phyloP scores from a whole-genome alignment of 176 grass and related monocot species.

The Oryza meyeriana region DNA sequence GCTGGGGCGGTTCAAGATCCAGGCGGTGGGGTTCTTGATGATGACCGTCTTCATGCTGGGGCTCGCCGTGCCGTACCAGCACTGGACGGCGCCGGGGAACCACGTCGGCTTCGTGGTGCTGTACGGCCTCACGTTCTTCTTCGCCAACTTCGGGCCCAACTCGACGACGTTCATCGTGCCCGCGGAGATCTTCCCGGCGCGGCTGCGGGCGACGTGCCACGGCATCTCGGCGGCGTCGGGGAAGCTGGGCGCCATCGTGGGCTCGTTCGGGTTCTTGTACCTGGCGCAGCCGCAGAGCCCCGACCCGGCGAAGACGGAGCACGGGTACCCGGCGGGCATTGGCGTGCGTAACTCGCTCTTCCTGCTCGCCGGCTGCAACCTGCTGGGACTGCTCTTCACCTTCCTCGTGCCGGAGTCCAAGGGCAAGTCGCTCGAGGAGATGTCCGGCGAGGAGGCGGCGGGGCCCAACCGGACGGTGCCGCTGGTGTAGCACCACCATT shows the following conservation, averaged over 20 bases:
- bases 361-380: constrained; percentile 67
- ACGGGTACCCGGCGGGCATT: constrained; percentile 68
- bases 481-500: too few species aligned
- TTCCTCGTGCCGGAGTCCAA: constrained; percentile 78
- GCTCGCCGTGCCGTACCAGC: constrained; percentile 61
- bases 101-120: constrained; percentile 64
- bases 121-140: constrained; percentile 69
- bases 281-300: constrained; percentile 69
- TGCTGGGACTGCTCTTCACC: constrained; percentile 60
- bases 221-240: constrained; percentile 72
- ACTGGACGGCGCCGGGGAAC: constrained; percentile 59
- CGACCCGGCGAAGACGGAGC: constrained; percentile 55
- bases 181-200: constrained; percentile 80
- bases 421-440: constrained; percentile 81
- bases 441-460: constrained; percentile 48
- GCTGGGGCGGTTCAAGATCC: constrained; percentile 59
- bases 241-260: constrained; percentile 68
- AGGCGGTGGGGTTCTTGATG: constrained; percentile 50
- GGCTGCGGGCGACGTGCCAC: constrained; percentile 76
- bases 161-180: constrained; percentile 95
- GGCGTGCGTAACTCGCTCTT: constrained; percentile 67
- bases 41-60: constrained; percentile 78
- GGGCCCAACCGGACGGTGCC: too few species aligned
- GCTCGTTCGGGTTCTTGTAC: constrained; percentile 78
- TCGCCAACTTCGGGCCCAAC: constrained; percentile 76